Evolutionary conservation across 257 asterid species (phyloP).

Genomic region (Solanum infundibuliforme): DNA sequence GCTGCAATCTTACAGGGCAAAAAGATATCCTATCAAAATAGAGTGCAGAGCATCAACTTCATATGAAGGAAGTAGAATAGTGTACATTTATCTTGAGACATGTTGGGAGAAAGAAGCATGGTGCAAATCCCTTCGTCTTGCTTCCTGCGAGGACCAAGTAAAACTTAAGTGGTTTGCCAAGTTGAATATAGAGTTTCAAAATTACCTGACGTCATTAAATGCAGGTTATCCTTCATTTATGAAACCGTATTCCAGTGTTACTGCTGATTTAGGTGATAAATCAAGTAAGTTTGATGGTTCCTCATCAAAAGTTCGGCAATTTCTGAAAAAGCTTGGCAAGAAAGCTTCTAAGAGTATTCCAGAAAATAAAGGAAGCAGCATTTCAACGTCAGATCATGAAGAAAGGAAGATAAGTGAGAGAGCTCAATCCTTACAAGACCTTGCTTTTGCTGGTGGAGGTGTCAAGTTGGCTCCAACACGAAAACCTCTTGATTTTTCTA

Average conservation of each 20-base stretch:
- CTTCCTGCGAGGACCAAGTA: slow-evolving; percentile 51
- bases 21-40: slow-evolving; percentile 78
- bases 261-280: slow-evolving; percentile 45
- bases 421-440: slow-evolving; percentile 41
- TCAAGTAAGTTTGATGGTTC: slow-evolving; percentile 58
- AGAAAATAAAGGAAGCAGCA: slow-evolving; percentile 41
- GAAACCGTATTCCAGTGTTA: slow-evolving; percentile 44
- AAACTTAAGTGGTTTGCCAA: slow-evolving; percentile 48
- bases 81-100: slow-evolving; percentile 76
- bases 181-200: slow-evolving; percentile 55
- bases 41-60: slow-evolving; percentile 56
- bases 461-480: slow-evolving; percentile 30
- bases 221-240: slow-evolving; percentile 76
- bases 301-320: slow-evolving; percentile 85
- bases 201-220: slow-evolving; percentile 57
- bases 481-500: slow-evolving; percentile 24
- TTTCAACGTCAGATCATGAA: slow-evolving; percentile 34
- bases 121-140: slow-evolving; percentile 94
- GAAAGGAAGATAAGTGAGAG: slow-evolving; percentile 43
- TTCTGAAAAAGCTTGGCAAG: slow-evolving; percentile 65
- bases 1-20: slow-evolving; percentile 68
- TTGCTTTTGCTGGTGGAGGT: slow-evolving; percentile 19
- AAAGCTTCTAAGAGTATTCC: slow-evolving; percentile 56
- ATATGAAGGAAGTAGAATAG: slow-evolving; percentile 55
- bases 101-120: slow-evolving; percentile 97